These are phyloP conservation scores for Penicillium fimorum DNA, from an alignment of 495 filamentous ascomycete species.

Conservation along the genomic window DNA sequence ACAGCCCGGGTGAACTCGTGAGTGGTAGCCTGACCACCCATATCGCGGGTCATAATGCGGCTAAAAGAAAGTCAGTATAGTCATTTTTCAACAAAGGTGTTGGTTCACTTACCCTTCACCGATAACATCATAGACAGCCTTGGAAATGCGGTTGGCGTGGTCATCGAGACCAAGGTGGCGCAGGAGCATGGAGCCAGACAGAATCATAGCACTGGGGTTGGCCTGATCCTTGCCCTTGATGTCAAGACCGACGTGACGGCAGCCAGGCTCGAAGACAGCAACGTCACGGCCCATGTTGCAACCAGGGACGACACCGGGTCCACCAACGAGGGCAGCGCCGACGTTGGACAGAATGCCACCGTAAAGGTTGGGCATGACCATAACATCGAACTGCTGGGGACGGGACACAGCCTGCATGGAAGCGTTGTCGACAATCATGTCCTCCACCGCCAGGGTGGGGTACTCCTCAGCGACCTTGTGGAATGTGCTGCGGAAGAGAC, in stretches of 20 bases:
- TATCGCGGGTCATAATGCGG: conserved; percentile 83
- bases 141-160: conserved; percentile 96
- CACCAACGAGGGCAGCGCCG: conserved; percentile 96
- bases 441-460: conserved; percentile 88
- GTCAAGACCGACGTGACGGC: conserved; percentile 96
- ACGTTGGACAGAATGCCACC: conserved; percentile 99
- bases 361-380: conserved; percentile 99
- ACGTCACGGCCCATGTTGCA: conserved; percentile 99
- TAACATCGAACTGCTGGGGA: conserved; percentile 98
- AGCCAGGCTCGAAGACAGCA: conserved; percentile 97
- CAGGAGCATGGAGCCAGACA: conserved; percentile 94
- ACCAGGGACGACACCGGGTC: conserved; percentile 93
- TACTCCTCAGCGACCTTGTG: conserved; percentile 89
- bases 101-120: conserved; percentile 72
- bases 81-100: conserved; percentile 30
- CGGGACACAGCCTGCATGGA: conserved; percentile 96
- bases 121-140: conserved; percentile 96
- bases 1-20: conserved; percentile 95
- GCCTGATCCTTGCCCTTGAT: conserved; percentile 99
- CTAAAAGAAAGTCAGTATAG: conserved; percentile 45
- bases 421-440: conserved; percentile 99
- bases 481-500: conserved; percentile 97
- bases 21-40: conserved; percentile 86
- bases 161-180: conserved; percentile 95
- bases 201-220: conserved; percentile 92